Evolutionary conservation across 129 eudicot species (phyloP), one percentile per base, ranked within the genome.

Genomic region (Chrysanthemum seticuspe): DNA sequence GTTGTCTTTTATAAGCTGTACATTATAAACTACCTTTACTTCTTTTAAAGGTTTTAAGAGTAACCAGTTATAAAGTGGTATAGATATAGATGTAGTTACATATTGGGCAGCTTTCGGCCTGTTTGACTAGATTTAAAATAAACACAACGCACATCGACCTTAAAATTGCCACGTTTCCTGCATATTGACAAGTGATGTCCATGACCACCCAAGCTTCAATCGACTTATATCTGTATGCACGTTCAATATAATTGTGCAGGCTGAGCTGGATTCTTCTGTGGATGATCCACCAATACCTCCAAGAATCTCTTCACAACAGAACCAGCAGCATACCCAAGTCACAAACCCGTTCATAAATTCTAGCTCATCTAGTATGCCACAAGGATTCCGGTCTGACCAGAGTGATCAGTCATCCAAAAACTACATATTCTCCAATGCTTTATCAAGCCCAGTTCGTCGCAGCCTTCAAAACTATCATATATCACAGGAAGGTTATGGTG

Each of bases 391-490:
- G 10, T 15, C 73, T 23, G 80, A 51, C 25, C 70, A 68, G 45
- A 13, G 70, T 12, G 87, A 80, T 18, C 82, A 76, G 29, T 80
- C 75, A 77, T 40, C 82, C 3, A 80, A 69, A 75, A 84, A 73
- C 82, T 74, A 80, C 62, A 79, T 84, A 8, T 83, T 83, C 81
- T 83, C 87, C 14, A 83, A 83, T 48, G 87, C 87, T 53, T 74
- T 83, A 21, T 84, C 85, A 0, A 84, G 87, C 78, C 85, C 87
- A 19, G 85, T 84, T 67, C 85, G 87, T 23, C 77, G 80, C 9
- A 76, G 80, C 80, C 87, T 84, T 76, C 87, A 80, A 63, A 74
- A 76, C 74, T 84, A 84, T 73, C 85, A 84, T 53, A 73, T 84
- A 40, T 67, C 82, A 21, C 85, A 73, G 69, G 85, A 75, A 31